Conservation (phyloP, 2,329 filamentous ascomycete species). For the Pseudogymnoascus sp. region DNA sequence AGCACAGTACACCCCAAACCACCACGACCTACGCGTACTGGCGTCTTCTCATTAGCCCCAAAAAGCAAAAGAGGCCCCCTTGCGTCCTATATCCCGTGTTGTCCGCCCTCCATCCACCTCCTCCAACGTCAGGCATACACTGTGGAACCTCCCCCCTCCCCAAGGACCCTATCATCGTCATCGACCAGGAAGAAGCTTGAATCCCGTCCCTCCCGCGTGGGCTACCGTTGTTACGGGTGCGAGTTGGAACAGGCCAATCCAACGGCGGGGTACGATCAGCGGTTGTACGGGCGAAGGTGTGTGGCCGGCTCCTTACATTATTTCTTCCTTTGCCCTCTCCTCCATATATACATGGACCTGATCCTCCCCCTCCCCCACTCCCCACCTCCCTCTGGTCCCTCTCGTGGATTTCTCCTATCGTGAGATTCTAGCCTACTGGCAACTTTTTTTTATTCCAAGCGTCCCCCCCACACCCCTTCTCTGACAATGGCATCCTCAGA, state of each 20-base stretch:
- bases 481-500: constrained; percentile 1
- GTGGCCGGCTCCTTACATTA: background rate
- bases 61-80: background rate
- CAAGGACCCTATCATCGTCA: background rate
- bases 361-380: background rate
- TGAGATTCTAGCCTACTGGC: background rate
- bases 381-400: background rate
- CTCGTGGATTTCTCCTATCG: background rate
- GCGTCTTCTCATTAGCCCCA: constrained; percentile 2
- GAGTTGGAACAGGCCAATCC: background rate
- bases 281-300: background rate
- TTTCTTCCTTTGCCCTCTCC: background rate
- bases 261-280: constrained; percentile 6
- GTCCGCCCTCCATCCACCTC: background rate
- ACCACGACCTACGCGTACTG: background rate
- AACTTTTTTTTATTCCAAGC: background rate
- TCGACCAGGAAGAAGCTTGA: constrained; percentile 6
- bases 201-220: constrained; percentile 6
- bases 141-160: background rate
- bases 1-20: background rate
- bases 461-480: background rate
- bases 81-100: constrained; percentile 5
- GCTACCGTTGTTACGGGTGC: constrained; percentile 7
- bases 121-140: constrained; percentile 1
- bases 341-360: constrained; percentile 4